Base-by-base conservation (phyloP, 768 basidiomycete genomes). In the Leucocoprinus leucothites region DNA sequence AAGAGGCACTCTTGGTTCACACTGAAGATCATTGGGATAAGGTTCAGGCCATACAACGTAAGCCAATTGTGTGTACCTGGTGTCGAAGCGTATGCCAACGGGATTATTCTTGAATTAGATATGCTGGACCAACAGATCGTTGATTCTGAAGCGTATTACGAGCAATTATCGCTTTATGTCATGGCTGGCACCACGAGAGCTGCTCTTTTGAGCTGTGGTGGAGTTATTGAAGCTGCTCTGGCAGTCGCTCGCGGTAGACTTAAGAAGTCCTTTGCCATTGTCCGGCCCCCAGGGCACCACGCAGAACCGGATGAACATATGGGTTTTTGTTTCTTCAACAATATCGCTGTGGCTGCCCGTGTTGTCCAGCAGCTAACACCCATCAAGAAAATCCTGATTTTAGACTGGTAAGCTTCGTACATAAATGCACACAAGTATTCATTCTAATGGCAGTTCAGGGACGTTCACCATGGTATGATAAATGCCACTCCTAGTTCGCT, bases 311-410 rank as follows among this genome's bases (percentile, higher is more conserved):
- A 97, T 60, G 89, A 95, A 66, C 91, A 93, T 60, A 98, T 98
- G 95, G 97, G 97, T 1, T 99, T 99, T 69, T 98, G 97, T 71
- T 97, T 99, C 75, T 97, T 94, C 75, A 99, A 99, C 70, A 99
- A 99, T 65, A 94, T 96, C 31, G 89, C 97, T 0, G 90, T 99
- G 14, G 95, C 95, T 1, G 82, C 92, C 18, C 83, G 84, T 63
- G 89, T 94, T 22, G 84, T 90, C 18, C 87, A 91, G 66, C 73
- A 87, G 58, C 62, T 77, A 52, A 88, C 89, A 1, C 65, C 78
- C 5, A 71, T 92, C 57, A 90, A 87, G 68, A 90, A 81, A 65
- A 86, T 98, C 13, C 65, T 99, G 59, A 98, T 99, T 61, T 72
- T 99, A 26, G 97, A 99, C 66, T 99, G 97, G 96, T 97, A 65